Conservation (phyloP, 2,329 filamentous ascomycete genomes). For the Stagonosporopsis rhizophila region DNA sequence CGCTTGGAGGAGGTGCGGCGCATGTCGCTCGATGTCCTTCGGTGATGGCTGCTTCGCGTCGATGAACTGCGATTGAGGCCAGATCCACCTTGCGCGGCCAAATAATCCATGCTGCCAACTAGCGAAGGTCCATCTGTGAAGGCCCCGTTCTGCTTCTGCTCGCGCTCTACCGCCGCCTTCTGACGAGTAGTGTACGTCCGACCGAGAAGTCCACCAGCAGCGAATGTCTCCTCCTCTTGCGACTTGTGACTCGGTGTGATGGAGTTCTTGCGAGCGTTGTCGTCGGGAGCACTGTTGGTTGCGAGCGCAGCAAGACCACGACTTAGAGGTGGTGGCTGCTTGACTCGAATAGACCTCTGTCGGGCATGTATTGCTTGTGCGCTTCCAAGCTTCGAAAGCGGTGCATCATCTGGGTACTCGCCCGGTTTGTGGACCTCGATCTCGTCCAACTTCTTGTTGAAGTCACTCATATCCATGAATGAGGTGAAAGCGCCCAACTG, state of each 20-base stretch:
- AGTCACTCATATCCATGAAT: conserved; percentile 67
- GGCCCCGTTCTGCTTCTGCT: conserved; percentile 48
- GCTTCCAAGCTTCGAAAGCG: conserved; percentile 31
- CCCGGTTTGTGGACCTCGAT: conserved; percentile 34
- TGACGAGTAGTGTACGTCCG: conserved; percentile 58
- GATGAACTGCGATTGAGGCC: conserved; percentile 42
- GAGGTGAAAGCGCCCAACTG: conserved; percentile 72
- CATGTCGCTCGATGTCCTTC: conserved; percentile 48
- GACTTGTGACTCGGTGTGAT: conserved; percentile 32
- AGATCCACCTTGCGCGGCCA: conserved; percentile 34
- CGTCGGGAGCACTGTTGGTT: conserved; percentile 26
- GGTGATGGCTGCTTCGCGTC: conserved; percentile 42
- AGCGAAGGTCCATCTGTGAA: conserved; percentile 67
- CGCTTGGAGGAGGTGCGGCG: conserved; percentile 56
- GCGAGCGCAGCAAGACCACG: conserved; percentile 26
- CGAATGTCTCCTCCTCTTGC: conserved; percentile 52
- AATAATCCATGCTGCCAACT: conserved; percentile 54
- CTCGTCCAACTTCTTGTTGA: conserved; percentile 55
- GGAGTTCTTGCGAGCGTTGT: conserved; percentile 29
- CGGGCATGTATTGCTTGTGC: conserved; percentile 43
- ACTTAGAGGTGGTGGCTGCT: conserved; percentile 46
- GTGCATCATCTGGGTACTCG: conserved; percentile 37
- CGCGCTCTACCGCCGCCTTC: conserved; percentile 48
- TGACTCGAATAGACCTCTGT: conserved; percentile 48
- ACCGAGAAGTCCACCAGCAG: conserved; percentile 57